Percentiles rank a stretch among this genome's conserved stretches.
phyloP scores from a whole-genome alignment of 352 stramenopile genomes.

The Phytopythium chamaehyphon region DNA sequence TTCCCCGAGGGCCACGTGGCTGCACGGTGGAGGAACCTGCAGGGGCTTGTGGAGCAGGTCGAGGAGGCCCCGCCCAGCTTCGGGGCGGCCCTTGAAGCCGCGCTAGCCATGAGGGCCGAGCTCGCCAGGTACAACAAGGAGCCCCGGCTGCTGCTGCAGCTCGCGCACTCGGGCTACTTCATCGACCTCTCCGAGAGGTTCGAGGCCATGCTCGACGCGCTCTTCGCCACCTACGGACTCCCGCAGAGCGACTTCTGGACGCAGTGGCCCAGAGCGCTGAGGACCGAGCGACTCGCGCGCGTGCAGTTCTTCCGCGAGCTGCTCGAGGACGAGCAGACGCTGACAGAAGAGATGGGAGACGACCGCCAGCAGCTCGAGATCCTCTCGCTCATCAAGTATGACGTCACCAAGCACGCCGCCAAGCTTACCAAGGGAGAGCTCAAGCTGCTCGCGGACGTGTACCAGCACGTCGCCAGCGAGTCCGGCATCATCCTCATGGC shows the following conservation, averaged over 20 bases:
- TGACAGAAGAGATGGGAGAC: constrained; percentile 14
- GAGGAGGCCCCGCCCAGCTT: constrained; percentile 6
- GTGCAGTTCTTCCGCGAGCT: constrained; percentile 13
- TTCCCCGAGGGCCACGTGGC: constrained; percentile 7
- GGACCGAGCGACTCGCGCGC: background rate
- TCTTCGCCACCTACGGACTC: constrained; percentile 7
- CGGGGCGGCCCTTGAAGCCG: constrained; percentile 4
- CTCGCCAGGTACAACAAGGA: constrained; percentile 22
- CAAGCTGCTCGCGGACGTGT: constrained; percentile 13
- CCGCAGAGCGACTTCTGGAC: constrained; percentile 7
- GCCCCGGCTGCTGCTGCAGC: constrained; percentile 21
- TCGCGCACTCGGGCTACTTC: constrained; percentile 26
- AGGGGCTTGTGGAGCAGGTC: constrained; percentile 7
- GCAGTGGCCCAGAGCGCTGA: constrained; percentile 3
- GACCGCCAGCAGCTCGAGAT: constrained; percentile 21
- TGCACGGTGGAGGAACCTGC: constrained; percentile 6
- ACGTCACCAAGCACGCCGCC: constrained; percentile 17
- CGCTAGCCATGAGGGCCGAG: constrained; percentile 5
- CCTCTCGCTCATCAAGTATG: constrained; percentile 22
- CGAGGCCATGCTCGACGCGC: constrained; percentile 6
- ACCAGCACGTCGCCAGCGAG: constrained; percentile 12
- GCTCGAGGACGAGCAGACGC: constrained; percentile 6
- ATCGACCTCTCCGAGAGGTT: constrained; percentile 21
- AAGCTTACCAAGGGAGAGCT: constrained; percentile 18
- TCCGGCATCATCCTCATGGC: constrained; percentile 12